phyloP scores from a whole-genome alignment of 495 filamentous ascomycete genomes.

The Penicillium turbatum region DNA sequence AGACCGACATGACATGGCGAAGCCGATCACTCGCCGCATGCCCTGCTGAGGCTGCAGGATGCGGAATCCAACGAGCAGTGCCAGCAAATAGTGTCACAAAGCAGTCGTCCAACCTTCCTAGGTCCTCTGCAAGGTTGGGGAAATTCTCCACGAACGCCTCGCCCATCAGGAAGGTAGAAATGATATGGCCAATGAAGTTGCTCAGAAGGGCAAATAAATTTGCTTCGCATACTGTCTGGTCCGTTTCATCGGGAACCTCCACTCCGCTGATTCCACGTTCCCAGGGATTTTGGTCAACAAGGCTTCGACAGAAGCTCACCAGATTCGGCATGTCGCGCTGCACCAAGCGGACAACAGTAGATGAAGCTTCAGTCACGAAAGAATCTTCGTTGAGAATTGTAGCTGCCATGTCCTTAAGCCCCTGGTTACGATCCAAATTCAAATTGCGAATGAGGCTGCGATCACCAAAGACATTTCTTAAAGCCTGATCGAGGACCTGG shows the following conservation, averaged over 20 bases:
- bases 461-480: slow-evolving; percentile 51
- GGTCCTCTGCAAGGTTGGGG: slow-evolving; percentile 47
- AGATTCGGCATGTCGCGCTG: slow-evolving; percentile 45
- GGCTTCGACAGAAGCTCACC: slow-evolving; percentile 54
- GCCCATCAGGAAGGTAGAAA: slow-evolving; percentile 52
- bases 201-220: slow-evolving; percentile 51
- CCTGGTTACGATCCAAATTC: slow-evolving; percentile 30
- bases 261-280: slow-evolving; percentile 46
- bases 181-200: slow-evolving; percentile 50
- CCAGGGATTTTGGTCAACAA: slow-evolving; percentile 59
- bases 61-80: slow-evolving; percentile 48
- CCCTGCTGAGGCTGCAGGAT: slow-evolving; percentile 47
- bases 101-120: slow-evolving; percentile 53
- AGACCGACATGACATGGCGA: slow-evolving; percentile 40
- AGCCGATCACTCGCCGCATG: slow-evolving; percentile 50
- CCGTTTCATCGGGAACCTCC: slow-evolving; percentile 26
- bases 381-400: slow-evolving; percentile 42
- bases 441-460: slow-evolving; percentile 29
- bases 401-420: slow-evolving; percentile 33
- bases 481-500: slow-evolving; percentile 34
- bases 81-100: slow-evolving; percentile 50
- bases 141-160: slow-evolving; percentile 52
- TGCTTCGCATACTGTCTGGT: slow-evolving; percentile 42
- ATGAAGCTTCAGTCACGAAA: slow-evolving; percentile 37
- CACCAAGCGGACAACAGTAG: slow-evolving; percentile 31